These are phyloP conservation scores for Chiua sp. DNA, from an alignment of 1,284 basidiomycete genomes.

Conservation along the genomic window DNA sequence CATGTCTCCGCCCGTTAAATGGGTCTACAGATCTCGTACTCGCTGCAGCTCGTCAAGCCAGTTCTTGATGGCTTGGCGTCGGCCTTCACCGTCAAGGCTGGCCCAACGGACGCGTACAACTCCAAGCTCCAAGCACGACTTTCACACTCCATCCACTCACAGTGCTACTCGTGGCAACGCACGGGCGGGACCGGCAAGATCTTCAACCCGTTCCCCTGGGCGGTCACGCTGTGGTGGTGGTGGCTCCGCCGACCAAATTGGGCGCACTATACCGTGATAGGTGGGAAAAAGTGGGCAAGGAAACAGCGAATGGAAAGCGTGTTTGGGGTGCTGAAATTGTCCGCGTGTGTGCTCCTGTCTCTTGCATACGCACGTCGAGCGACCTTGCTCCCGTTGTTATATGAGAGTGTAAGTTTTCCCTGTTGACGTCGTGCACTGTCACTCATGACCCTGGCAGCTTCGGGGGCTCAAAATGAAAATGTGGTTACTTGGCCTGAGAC, in stretches of 20 bases:
- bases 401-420: conserved; percentile 5
- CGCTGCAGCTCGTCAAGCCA: conserved; percentile 36
- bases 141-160: conserved; percentile 24
- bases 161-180: conserved; percentile 36
- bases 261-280: conserved; percentile 29
- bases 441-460: conserved; percentile 11
- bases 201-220: conserved; percentile 34
- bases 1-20: background rate
- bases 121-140: conserved; percentile 26
- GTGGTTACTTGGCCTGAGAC: no score
- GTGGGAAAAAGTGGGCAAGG: conserved; percentile 32
- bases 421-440: background rate
- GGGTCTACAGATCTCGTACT: conserved; percentile 27
- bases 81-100: conserved; percentile 31
- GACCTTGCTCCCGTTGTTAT: conserved; percentile 5
- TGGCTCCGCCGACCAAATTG: conserved; percentile 31
- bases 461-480: background rate
- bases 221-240: conserved; percentile 38
- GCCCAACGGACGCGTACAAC: conserved; percentile 35
- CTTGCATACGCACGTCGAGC: conserved; percentile 12
- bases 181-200: conserved; percentile 30
- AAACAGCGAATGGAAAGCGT: conserved; percentile 8
- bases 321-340: conserved; percentile 10
- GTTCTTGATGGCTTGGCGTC: conserved; percentile 30
- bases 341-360: conserved; percentile 7